Evolutionary conservation across 768 basidiomycete genomes (phyloP), one percentile per base, ranked within the genome.

Genomic region (Auricularia heimuer): DNA sequence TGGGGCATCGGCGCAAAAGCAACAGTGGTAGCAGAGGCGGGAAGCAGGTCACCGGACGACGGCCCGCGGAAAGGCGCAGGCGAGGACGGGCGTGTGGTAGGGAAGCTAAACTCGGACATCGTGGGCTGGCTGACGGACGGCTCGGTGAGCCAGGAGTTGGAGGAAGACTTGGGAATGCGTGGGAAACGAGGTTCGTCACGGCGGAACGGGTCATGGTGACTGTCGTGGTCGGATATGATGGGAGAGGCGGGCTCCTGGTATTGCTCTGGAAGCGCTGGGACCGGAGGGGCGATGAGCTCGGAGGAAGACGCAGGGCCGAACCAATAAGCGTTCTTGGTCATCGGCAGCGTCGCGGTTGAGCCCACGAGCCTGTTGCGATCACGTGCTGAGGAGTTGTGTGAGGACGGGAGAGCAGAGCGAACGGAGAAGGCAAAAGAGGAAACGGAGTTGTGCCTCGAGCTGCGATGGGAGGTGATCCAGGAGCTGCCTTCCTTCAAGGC

Each of bases 381-480:
- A 66, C 70, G 68, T 63, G 67, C 47, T 81, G 83, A 4, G 76
- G 75, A 51, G 63, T 77, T 78, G 33, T 75, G 76, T 16, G 73
- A 75, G 54, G 47, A 51, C 47, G 79, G 78, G 33, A 78, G 78
- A 2, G 84, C 47, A 34, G 84, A 81, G 69, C 85, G 83, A 1
- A 87, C 89, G 1, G 87, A 86, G 74, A 89, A 88, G 0, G 88
- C 89, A 82, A 87, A 89, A 18, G 82, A 82, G 7, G 88, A 90
- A 34, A 83, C 72, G 0, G 87, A 88, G 54, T 82, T 80, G 64
- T 76, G 82, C 54, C 79, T 79, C 37, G 83, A 83, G 4, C 83
- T 66, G 37, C 65, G 78, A 54, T 82, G 80, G 61, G 89, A 90
- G 0, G 89, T 88, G 66, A 91, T 83, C 88, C 89, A 90, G n/a